Evolutionary conservation across 2,329 filamentous ascomycete species (phyloP), one percentile per base, ranked within the genome.

Genomic region (Raffaelea arxii): DNA sequence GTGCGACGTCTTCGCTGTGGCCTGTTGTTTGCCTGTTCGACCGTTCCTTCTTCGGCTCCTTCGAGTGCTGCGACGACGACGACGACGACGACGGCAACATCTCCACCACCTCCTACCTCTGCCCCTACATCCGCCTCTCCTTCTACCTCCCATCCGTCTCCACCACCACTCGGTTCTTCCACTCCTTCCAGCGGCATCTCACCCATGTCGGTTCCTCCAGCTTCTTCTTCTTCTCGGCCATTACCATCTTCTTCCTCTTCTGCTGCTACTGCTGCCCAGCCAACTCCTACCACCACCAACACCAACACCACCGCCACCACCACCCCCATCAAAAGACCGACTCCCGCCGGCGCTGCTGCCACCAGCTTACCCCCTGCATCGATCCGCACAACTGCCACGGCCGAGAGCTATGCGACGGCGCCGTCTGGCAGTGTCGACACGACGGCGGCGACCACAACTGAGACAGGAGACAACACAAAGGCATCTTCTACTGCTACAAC

Each of bases 11-110:
- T 83, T 25, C 67, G 65, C 36, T 82, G 77, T 59, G 77, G 77
- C 18, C 67, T 83, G 40, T 65, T 83, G 32, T 78, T 83, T 52
- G 74, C 82, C 41, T 79, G 75, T 54, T 70, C 82, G 36, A 78
- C 77, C 0, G 68, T n/a, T n/a, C n/a, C 37, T 4, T 22, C 30
- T 4, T 22, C 44, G 6, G 27, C 25, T 1, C 16, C 32, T 12
- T n/a, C 25, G 4, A 39, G 42, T 19, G 19, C 41, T 7, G 2
- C 41, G 10, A 14, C 36, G 2, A n/a, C 18, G 4, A 19, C 25
- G 23, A 36, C 18, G 25, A 24, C 11, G 21, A 25, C 9, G n/a
- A 27, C 36, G 30, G 21, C 14, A 18, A 18, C 22, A 23, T 18
- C 14, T 6, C 6, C 32, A 36, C 14, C 32, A 36, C 6, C 32